These are phyloP conservation scores for Penicillium cataractarum DNA, from an alignment of 495 filamentous ascomycete species.

Conservation along the genomic window DNA sequence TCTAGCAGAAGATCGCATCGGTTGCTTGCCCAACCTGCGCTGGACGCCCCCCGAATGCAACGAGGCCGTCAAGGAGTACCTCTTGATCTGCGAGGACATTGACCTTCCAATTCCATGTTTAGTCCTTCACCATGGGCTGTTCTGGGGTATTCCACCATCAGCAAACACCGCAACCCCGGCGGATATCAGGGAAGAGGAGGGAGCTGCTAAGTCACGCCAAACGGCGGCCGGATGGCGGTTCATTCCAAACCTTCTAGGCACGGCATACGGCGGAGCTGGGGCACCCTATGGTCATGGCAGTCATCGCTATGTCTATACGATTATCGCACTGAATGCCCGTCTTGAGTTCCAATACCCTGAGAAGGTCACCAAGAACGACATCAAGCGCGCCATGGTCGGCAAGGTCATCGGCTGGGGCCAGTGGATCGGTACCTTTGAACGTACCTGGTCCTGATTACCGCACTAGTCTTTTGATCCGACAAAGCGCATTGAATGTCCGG, in stretches of 20 bases:
- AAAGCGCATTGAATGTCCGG: not conserved
- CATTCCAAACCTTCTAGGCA: slow-evolving; percentile 35
- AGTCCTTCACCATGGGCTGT: slow-evolving; percentile 51
- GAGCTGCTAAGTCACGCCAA: slow-evolving; percentile 13
- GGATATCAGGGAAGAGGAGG: slow-evolving; percentile 37
- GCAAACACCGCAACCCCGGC: slow-evolving; percentile 31
- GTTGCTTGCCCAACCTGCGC: slow-evolving; percentile 43
- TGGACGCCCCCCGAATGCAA: slow-evolving; percentile 36
- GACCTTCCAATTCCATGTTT: slow-evolving; percentile 50
- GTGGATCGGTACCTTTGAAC: slow-evolving; percentile 53
- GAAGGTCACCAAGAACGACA: slow-evolving; percentile 44
- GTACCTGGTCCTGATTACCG: slow-evolving; percentile 33
- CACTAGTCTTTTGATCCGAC: too few species aligned
- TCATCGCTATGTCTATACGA: slow-evolving; percentile 55
- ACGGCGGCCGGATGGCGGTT: slow-evolving; percentile 47
- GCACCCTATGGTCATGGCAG: slow-evolving; percentile 51
- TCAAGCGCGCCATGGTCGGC: slow-evolving; percentile 45
- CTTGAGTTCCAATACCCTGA: slow-evolving; percentile 36
- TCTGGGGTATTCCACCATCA: slow-evolving; percentile 45
- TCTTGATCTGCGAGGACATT: slow-evolving; percentile 56
- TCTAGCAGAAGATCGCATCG: slow-evolving; percentile 36
- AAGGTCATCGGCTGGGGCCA: slow-evolving; percentile 55
- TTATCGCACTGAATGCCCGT: slow-evolving; percentile 48
- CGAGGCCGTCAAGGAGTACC: slow-evolving; percentile 45
- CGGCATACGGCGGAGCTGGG: slow-evolving; percentile 43